Percentiles rank a stretch among this genome's conserved stretches.
Conservation (phyloP, 2,329 filamentous ascomycete species). For the Colletotrichum sp. region DNA sequence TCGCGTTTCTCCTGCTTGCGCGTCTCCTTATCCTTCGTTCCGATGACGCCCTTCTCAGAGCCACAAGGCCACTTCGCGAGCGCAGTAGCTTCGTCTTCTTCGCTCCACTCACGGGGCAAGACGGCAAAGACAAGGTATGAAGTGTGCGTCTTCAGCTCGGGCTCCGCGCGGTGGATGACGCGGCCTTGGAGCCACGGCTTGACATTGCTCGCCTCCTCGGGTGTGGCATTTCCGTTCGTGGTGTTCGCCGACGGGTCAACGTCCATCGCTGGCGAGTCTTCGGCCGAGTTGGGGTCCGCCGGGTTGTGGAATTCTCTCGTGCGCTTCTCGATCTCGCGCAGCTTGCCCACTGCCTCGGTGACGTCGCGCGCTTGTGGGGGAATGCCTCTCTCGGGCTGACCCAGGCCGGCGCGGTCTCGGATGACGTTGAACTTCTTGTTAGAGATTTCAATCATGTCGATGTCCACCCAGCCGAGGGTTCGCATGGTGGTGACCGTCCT, state of each 20-base stretch:
- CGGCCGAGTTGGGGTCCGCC: conserved; percentile 29
- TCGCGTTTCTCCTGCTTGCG: conserved; percentile 64
- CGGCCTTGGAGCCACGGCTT: conserved; percentile 78
- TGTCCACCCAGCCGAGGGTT: conserved; percentile 85
- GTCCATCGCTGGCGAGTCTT: conserved; percentile 41
- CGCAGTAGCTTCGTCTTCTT: conserved; percentile 77
- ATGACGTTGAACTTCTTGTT: conserved; percentile 82
- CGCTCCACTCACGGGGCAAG: conserved; percentile 84
- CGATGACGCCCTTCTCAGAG: conserved; percentile 56
- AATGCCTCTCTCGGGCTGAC: conserved; percentile 71
- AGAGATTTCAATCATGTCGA: conserved; percentile 89
- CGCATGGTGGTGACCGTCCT: conserved; percentile 83
- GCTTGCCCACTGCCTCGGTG: conserved; percentile 75
- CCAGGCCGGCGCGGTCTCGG: conserved; percentile 79
- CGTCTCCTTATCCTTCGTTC: conserved; percentile 56
- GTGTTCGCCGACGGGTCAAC: conserved; percentile 35
- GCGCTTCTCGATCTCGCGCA: conserved; percentile 76
- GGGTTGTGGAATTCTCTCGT: conserved; percentile 67
- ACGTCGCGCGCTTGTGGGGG: conserved; percentile 76
- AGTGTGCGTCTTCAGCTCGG: conserved; percentile 93
- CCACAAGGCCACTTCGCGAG: conserved; percentile 68
- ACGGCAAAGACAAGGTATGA: conserved; percentile 96
- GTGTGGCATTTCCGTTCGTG: conserved; percentile 27
- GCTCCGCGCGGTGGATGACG: conserved; percentile 80
- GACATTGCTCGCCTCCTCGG: conserved; percentile 27